phyloP scores from a whole-genome alignment of 2,329 filamentous ascomycete genomes.

The Leptographium procerum region DNA sequence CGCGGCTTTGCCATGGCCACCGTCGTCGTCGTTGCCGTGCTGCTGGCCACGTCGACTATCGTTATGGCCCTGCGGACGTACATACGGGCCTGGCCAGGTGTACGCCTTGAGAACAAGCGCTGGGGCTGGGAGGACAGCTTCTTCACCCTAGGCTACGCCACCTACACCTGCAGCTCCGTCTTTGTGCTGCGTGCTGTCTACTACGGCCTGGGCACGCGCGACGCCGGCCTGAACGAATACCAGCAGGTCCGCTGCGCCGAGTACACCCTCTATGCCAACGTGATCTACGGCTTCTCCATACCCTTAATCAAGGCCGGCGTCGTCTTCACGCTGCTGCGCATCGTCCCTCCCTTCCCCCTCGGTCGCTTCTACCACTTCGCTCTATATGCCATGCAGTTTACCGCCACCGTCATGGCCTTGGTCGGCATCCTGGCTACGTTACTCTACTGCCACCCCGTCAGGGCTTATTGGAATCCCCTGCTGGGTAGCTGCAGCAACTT shows the following conservation, averaged over 20 bases:
- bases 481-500: conserved; percentile 10
- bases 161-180: conserved; percentile 2
- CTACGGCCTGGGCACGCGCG: conserved; percentile 9
- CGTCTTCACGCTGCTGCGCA: no score
- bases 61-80: conserved; percentile 3
- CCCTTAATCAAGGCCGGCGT: no score
- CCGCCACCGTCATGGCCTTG: no score
- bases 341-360: no score
- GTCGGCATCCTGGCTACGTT: conserved; percentile 11
- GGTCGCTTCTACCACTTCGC: no score
- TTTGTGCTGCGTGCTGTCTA: conserved; percentile 4
- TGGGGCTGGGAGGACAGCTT: conserved; percentile 7
- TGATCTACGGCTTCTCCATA: conserved; percentile 12
- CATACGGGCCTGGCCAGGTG: background rate
- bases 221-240: conserved; percentile 2
- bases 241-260: conserved; percentile 7
- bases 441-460: conserved; percentile 12
- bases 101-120: no score
- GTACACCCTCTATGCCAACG: conserved; percentile 10
- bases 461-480: conserved; percentile 12
- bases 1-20: conserved; percentile 3
- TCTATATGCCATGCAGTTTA: no score
- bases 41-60: conserved; percentile 4
- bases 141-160: background rate
- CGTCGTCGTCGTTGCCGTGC: background rate